Conservation (phyloP, 2,329 filamentous ascomycete genomes). For the Neoscytalidium dimidiatum region DNA sequence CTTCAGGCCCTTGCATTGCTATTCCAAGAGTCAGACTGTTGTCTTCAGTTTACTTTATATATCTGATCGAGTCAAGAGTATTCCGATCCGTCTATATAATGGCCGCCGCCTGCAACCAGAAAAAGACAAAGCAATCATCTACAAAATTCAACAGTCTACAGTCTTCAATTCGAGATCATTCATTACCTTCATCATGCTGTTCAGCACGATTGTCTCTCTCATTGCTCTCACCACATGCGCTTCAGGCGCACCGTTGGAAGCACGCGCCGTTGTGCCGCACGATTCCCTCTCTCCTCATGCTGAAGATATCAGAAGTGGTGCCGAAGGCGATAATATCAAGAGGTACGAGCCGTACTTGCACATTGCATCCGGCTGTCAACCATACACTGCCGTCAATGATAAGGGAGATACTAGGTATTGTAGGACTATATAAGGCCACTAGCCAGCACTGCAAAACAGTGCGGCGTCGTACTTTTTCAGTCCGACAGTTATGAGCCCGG, state of each 20-base stretch:
- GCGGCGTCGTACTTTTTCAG: too few species aligned
- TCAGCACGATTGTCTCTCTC: background rate
- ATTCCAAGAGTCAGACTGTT: background rate
- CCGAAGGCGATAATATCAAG: slow-evolving; percentile 21
- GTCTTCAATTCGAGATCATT: too few species aligned
- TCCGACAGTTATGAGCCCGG: too few species aligned
- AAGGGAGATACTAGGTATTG: slow-evolving; percentile 21
- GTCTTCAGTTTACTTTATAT: background rate
- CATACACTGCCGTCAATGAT: slow-evolving; percentile 26
- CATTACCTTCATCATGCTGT: background rate
- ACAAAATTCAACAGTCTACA: background rate
- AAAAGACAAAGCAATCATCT: background rate
- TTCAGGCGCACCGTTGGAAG: background rate
- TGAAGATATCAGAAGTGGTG: slow-evolving; percentile 41
- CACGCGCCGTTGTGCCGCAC: background rate
- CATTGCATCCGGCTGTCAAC: slow-evolving; percentile 28
- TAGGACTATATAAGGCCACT: too few species aligned
- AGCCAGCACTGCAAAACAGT: too few species aligned
- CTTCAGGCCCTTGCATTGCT: too few species aligned
- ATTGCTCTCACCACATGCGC: background rate
- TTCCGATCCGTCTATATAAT: too few species aligned
- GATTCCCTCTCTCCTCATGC: background rate
- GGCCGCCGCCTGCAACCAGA: too few species aligned
- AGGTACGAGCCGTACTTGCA: slow-evolving; percentile 26
- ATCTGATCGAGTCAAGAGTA: too few species aligned